phyloP scores from a whole-genome alignment of 495 filamentous ascomycete genomes.

The Geopyxis carbonaria region DNA sequence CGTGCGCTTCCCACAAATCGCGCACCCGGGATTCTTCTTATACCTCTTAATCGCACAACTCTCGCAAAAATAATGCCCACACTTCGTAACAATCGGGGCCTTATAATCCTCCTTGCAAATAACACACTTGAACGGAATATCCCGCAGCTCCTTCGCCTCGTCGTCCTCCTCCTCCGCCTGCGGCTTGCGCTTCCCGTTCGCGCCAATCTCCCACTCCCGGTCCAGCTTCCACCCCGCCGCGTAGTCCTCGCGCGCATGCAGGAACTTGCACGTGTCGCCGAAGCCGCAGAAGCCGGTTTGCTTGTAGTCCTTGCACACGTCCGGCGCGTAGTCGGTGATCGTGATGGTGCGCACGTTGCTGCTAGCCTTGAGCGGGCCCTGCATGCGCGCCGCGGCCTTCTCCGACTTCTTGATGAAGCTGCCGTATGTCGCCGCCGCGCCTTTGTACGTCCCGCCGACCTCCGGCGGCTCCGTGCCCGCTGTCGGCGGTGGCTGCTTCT shows the following conservation, averaged over 20 bases:
- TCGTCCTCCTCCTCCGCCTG: slow-evolving; percentile 36
- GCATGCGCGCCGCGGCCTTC: slow-evolving; percentile 49
- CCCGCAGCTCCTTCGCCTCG: slow-evolving; percentile 51
- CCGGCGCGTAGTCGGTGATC: slow-evolving; percentile 76
- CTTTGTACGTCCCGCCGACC: slow-evolving; percentile 50
- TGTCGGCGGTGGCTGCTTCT: slow-evolving; percentile 32
- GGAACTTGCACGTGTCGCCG: slow-evolving; percentile 70
- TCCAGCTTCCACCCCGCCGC: slow-evolving; percentile 92
- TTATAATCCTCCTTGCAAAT: slow-evolving; percentile 74
- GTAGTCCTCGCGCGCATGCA: slow-evolving; percentile 75
- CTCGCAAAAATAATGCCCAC: slow-evolving; percentile 93
- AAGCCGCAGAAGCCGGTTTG: slow-evolving; percentile 74
- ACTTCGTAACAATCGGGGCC: slow-evolving; percentile 70
- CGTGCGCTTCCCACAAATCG: slow-evolving; percentile 68
- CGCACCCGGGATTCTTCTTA: slow-evolving; percentile 63
- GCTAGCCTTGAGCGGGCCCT: slow-evolving; percentile 76
- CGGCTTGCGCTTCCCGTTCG: slow-evolving; percentile 54
- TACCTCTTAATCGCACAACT: slow-evolving; percentile 72
- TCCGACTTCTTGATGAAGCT: slow-evolving; percentile 68
- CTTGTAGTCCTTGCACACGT: slow-evolving; percentile 93
- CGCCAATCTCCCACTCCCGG: slow-evolving; percentile 74
- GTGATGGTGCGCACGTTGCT: slow-evolving; percentile 86
- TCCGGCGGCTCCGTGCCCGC: slow-evolving; percentile 12
- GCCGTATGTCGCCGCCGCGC: slow-evolving; percentile 49
- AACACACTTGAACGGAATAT: slow-evolving; percentile 89